A percentile compares a stretch with the other conserved stretches of the same genome.
Evolutionary conservation across 176 grass and related monocot species (phyloP).

Genomic region (Chloris gayana): DNA sequence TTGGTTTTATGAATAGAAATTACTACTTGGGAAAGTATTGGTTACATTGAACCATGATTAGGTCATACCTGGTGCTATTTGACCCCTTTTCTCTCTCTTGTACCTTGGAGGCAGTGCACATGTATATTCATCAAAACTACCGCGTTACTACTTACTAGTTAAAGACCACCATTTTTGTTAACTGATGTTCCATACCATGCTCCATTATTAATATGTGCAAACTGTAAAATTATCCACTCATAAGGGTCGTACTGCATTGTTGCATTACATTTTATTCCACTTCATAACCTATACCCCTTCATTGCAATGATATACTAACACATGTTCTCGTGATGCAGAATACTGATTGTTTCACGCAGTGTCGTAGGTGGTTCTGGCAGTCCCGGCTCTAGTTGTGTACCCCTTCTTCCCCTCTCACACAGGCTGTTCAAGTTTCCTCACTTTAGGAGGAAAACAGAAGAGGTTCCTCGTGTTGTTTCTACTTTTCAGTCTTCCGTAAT

Average conservation of each 20-base stretch:
- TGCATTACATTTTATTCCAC: not conserved
- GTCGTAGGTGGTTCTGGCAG: constrained; percentile 15
- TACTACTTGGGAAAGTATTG: not conserved
- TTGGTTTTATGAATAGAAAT: not conserved
- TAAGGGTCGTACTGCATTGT: not conserved
- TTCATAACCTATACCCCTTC: not conserved
- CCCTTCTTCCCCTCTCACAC: constrained; percentile 1
- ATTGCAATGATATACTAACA: constrained; percentile 18
- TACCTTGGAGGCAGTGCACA: not conserved
- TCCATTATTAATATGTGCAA: not conserved
- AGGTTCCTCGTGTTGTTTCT: not conserved
- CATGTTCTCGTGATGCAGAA: not conserved
- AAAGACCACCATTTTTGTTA: not conserved
- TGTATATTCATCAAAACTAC: not conserved
- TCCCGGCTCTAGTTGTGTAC: constrained; percentile 4
- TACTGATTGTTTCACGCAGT: not conserved
- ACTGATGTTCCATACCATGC: not conserved
- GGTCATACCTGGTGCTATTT: not conserved
- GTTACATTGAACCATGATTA: not conserved
- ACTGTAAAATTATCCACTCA: not conserved
- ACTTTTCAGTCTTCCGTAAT: not conserved
- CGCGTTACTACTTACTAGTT: not conserved
- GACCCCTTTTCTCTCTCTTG: not conserved
- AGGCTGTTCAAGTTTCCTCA: constrained; percentile 17
- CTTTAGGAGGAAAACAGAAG: not conserved